A percentile compares a stretch with the other conserved stretches of the same genome.
Evolutionary conservation across 2,329 filamentous ascomycete species (phyloP).

Genomic region (Akanthomyces dipterigenus): DNA sequence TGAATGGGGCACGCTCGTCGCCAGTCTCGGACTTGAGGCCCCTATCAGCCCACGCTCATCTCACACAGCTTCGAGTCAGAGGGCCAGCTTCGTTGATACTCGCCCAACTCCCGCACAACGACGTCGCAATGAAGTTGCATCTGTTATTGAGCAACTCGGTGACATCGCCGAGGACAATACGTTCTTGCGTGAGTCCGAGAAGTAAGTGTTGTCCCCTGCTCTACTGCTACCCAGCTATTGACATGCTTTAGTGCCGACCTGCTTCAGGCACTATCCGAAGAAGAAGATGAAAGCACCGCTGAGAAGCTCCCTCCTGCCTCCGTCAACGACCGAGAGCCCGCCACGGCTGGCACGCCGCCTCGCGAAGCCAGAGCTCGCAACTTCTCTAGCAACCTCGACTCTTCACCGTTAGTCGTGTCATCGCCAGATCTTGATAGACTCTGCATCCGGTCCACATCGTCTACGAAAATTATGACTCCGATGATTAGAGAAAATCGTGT

Average conservation of each 20-base stretch:
- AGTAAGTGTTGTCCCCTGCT: conserved; percentile 39
- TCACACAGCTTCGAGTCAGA: conserved; percentile 34
- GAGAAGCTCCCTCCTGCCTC: conserved; percentile 60
- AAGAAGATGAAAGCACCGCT: conserved; percentile 53
- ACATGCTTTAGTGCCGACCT: conserved; percentile 48
- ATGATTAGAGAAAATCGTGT: conserved; percentile 10
- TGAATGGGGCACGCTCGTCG: conserved; percentile 63
- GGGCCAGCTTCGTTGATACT: conserved; percentile 32
- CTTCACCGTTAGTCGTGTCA: conserved; percentile 23
- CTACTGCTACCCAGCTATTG: conserved; percentile 18
- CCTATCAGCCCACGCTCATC: conserved; percentile 42
- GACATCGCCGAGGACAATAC: conserved; percentile 62
- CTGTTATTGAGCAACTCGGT: conserved; percentile 45
- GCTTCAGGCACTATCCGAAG: conserved; percentile 51
- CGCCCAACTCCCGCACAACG: conserved; percentile 46
- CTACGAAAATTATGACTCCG: conserved; percentile 21
- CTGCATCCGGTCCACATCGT: conserved; percentile 17
- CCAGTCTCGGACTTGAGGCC: conserved; percentile 56
- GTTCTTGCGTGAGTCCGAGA: conserved; percentile 61
- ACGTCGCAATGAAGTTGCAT: conserved; percentile 49
- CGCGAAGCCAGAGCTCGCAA: conserved; percentile 23
- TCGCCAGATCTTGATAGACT: conserved; percentile 22
- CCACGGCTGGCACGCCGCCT: conserved; percentile 38
- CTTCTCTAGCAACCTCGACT: background rate
- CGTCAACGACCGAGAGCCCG: conserved; percentile 50